Evolutionary conservation across 148 eudicot species (phyloP).

Genomic region (Vaccinium myrtillus): DNA sequence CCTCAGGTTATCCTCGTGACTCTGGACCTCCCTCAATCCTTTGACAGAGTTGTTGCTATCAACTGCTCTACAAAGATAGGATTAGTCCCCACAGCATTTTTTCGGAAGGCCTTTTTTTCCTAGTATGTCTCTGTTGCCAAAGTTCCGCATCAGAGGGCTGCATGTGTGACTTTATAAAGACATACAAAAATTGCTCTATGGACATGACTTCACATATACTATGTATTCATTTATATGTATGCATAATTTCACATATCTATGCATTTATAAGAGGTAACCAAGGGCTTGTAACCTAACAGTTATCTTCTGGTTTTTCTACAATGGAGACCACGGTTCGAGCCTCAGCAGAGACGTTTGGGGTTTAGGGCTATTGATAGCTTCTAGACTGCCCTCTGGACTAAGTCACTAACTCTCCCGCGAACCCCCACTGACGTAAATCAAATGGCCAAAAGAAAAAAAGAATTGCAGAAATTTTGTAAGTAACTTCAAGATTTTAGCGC

Average conservation of each 20-base stretch:
- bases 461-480: neutral
- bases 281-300: no score
- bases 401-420: no score
- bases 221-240: no score
- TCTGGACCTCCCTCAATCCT: slow-evolving; percentile 1
- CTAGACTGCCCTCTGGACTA: no score
- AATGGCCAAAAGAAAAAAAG: no score
- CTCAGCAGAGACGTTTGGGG: no score
- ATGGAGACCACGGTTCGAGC: no score
- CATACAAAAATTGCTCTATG: neutral
- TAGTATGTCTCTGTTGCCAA: neutral
- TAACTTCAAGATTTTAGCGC: neutral
- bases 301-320: no score
- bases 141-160: neutral
- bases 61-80: neutral
- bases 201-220: neutral
- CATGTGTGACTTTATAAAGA: neutral
- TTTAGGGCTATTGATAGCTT: no score
- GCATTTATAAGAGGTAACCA: no score
- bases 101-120: neutral
- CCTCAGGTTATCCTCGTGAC: neutral
- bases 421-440: no score
- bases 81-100: slow-evolving; percentile 18
- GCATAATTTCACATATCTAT: no score
- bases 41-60: slow-evolving; percentile 4